Conservation (phyloP, 768 basidiomycete species). For the Auricularia sp. region DNA sequence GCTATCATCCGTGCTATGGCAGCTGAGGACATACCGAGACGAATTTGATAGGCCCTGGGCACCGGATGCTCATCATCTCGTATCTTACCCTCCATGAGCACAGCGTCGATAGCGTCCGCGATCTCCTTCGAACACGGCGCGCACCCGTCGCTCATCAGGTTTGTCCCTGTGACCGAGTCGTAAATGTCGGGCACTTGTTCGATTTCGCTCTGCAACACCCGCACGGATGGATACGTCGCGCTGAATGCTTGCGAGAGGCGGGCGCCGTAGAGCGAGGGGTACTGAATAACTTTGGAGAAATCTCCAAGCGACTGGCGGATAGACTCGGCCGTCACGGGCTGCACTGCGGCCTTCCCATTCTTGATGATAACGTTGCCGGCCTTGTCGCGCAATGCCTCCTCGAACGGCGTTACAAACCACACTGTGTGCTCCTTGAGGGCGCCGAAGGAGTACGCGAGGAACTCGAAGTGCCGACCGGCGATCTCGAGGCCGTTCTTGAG, state of each 20-base stretch:
- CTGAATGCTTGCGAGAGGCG: constrained; percentile 78
- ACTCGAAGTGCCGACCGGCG: constrained; percentile 64
- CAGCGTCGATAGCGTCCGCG: constrained; percentile 37
- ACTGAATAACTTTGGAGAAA: constrained; percentile 42
- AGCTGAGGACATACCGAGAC: not conserved
- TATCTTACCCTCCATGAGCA: constrained; percentile 22
- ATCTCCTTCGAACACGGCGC: constrained; percentile 55
- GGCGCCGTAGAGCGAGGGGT: constrained; percentile 75
- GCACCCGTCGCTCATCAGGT: constrained; percentile 57
- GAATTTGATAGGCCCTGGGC: not conserved
- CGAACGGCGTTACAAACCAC: constrained; percentile 71
- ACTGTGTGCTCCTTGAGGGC: constrained; percentile 75
- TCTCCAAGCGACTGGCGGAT: constrained; percentile 61
- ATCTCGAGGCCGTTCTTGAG: constrained; percentile 58
- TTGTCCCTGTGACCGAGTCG: constrained; percentile 39
- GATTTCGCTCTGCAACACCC: constrained; percentile 33
- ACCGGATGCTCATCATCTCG: not conserved
- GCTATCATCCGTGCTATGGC: not conserved
- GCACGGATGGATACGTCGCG: constrained; percentile 67
- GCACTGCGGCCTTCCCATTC: not conserved
- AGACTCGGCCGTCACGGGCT: constrained; percentile 35
- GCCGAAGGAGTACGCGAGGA: constrained; percentile 74
- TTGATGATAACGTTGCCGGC: constrained; percentile 14
- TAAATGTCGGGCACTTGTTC: constrained; percentile 54
- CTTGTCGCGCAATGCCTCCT: constrained; percentile 28